A percentile compares a stretch with the other conserved stretches of the same genome.
Conservation (phyloP, 2,329 filamentous ascomycete genomes). For the Diaporthe sp. region DNA sequence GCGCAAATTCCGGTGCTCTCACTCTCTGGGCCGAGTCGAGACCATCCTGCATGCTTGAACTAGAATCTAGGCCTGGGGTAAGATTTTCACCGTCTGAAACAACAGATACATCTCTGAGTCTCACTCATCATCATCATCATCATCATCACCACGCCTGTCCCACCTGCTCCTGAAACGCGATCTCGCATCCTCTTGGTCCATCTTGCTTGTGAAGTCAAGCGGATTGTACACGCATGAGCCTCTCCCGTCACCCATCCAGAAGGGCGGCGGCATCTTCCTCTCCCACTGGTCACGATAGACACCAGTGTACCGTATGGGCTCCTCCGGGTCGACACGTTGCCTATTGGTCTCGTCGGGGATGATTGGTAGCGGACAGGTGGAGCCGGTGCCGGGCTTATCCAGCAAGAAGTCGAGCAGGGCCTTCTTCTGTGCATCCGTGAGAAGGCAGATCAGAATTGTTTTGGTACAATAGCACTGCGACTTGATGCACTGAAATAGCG, state of each 20-base stretch:
- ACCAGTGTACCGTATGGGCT: not conserved
- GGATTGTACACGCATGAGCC: slow-evolving; percentile 1
- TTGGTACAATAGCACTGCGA: not conserved
- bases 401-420: slow-evolving; percentile 16
- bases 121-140: slow-evolving; percentile 2
- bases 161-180: not conserved
- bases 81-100: not conserved
- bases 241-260: slow-evolving; percentile 9
- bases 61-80: not conserved
- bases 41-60: no score
- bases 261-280: not conserved
- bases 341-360: not conserved
- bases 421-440: slow-evolving; percentile 8
- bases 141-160: slow-evolving; percentile 6
- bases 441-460: not conserved
- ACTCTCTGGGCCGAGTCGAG: no score
- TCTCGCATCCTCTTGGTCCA: not conserved
- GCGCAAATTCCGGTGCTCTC: no score
- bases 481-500: slow-evolving; percentile 47
- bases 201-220: not conserved
- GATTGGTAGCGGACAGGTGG: not conserved
- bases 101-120: not conserved
- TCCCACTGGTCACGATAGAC: slow-evolving; percentile 12
- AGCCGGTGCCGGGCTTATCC: not conserved
- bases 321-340: slow-evolving; percentile 2